Base-by-base conservation (phyloP, 805 yeast genomes). In the Jamesozyma gamospora region DNA sequence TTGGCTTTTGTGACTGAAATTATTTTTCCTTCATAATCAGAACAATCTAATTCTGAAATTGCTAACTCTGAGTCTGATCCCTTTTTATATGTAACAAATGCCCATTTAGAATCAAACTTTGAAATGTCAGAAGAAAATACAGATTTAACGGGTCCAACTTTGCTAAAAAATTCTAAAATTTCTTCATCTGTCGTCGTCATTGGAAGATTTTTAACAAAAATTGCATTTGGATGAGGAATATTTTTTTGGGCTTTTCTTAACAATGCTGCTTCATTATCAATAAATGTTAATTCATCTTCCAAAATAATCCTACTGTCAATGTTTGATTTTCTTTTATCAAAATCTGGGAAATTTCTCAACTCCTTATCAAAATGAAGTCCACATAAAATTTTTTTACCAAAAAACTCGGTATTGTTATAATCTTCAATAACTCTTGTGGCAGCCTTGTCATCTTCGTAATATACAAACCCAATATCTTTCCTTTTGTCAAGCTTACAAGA, bases 401-500 rank as follows among this genome's bases (percentile, higher is more conserved):
- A 56, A 31, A 61, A 49, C 2, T 40, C 32, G 1, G 51, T 50
- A 7, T 58, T 56, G 41, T 69, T 65, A 33, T 49, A 56, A 4
- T 48, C 50, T 4, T 50, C 42, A 30, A 69, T 69, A 32, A 64
- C 70, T 3, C 44, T 45, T 27, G 52, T 53, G 1, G 72, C 74
- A 34, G 56, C 53, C 9, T 49, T 38, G 37, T 56, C 63, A 37
- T 56, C 54, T 30, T 61, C 64, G 43, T 66, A 69, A 31, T 68
- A 64, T 24, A 68, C 61, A 44, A 68, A 69, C 0, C 72, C 74
- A 39, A 67, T 67, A 37, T 58, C 58, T 44, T 67, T 67, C 19
- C 55, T 52, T 35, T 55, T 45, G 42, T 66, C 67, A 26, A 67
- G 41, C 40, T 67, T 68, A 36, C 72, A 67, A 7, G 72, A 67